Conservation (phyloP, 2,329 filamentous ascomycete genomes). For the Lachnellula cervina region DNA sequence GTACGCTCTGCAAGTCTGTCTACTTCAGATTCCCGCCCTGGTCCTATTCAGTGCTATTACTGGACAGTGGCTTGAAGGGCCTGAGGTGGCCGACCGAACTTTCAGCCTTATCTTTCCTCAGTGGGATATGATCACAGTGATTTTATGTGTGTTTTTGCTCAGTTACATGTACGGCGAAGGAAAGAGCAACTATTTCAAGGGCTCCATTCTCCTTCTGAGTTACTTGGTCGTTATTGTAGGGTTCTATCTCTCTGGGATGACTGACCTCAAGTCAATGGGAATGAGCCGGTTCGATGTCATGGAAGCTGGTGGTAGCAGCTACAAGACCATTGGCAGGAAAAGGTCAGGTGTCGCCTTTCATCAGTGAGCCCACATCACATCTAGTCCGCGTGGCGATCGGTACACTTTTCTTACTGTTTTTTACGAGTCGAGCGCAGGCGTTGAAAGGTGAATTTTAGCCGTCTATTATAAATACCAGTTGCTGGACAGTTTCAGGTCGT, state of each 20-base stretch:
- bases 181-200: constrained; percentile 99
- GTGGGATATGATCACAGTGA: constrained; percentile 98
- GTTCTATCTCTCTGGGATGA: constrained; percentile 74
- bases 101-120: constrained; percentile 94
- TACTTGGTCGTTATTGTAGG: constrained; percentile 90
- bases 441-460: constrained; percentile 14
- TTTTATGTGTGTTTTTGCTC: constrained; percentile 90
- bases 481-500: constrained; percentile 10
- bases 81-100: constrained; percentile 55
- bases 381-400: not conserved
- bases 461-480: constrained; percentile 16
- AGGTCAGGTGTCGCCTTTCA: constrained; percentile 30
- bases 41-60: constrained; percentile 86
- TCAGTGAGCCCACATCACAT: constrained; percentile 11
- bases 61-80: constrained; percentile 49
- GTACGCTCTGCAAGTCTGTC: constrained; percentile 91
- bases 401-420: constrained; percentile 5
- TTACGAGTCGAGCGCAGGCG: constrained; percentile 26
- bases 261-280: constrained; percentile 30
- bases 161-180: constrained; percentile 98
- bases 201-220: constrained; percentile 85
- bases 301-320: constrained; percentile 26
- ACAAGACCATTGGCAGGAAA: constrained; percentile 30
- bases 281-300: constrained; percentile 32
- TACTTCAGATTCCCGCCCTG: constrained; percentile 88